Evolutionary conservation across 352 stramenopile genomes (phyloP), one percentile per base, ranked within the genome.

Genomic region (Peronosclerospora sorghi): DNA sequence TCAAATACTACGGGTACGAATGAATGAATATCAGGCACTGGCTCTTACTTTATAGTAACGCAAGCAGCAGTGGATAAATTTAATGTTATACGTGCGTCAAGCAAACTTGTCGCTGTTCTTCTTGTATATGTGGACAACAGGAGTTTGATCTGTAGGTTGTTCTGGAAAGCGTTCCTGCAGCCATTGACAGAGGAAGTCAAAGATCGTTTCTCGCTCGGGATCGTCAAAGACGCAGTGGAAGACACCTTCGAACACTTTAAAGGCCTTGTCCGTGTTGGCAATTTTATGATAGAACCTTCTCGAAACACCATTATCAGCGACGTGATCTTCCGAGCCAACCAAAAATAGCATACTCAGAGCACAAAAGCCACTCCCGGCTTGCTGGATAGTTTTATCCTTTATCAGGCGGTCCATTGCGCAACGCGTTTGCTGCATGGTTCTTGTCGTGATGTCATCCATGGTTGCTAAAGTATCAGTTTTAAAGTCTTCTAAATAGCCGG

Each of bases 161-260:
- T 34, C 28, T 2, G 54, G 54, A 17, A 62, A 58, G 12, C 54
- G 40, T 24, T 14, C 26, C 5, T 38, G 37, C 20, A 62, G 54
- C 54, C 54, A 62, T n/a, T 48, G 41, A 5, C 41, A 30, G 1
- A 62, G 48, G 21, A 53, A 43, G 5, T 37, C 37, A 17, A 58
- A 50, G 4, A 42, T 50, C 5, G 19, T 35, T 9, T 56, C 48
- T 19, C 54, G 52, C 44, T 77, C 56, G 0, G 63, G 58, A 12
- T 83, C 70, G 34, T 79, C 56, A 30, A 72, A 79, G n/a, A 83
- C 42, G 24, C 58, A 72, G 45, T 83, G 67, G 52, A 58, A 78
- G 2, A 64, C 49, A 5, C 65, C 70, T 8, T 70, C 44, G 35
- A 75, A 75, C 13, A 68, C 29, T 36, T 68, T 69, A 42, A 77